These are phyloP conservation scores for Barnettozyma californica DNA, from an alignment of 805 yeast genomes.

Conservation along the genomic window DNA sequence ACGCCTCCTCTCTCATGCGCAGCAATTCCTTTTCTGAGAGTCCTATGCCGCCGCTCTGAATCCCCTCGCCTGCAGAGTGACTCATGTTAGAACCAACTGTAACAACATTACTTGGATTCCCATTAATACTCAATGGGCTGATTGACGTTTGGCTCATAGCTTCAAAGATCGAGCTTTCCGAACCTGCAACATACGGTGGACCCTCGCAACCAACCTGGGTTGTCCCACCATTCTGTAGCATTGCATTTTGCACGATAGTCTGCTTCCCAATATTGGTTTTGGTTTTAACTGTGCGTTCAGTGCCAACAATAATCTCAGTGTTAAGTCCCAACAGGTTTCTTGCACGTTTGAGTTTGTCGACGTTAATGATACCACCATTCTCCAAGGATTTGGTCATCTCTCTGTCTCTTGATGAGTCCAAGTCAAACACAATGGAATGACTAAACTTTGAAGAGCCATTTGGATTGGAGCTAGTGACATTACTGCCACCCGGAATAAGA, in stretches of 20 bases:
- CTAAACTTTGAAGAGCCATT: slow-evolving; percentile 15
- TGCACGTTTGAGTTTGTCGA: slow-evolving; percentile 70
- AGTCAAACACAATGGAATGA: slow-evolving; percentile 21
- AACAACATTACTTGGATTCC: background rate
- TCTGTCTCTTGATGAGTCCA: slow-evolving; percentile 21
- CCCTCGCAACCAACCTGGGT: background rate
- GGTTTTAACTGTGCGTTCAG: slow-evolving; percentile 41
- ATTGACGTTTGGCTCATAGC: slow-evolving; percentile 20
- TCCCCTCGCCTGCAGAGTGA: slow-evolving; percentile 10
- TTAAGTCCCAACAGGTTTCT: slow-evolving; percentile 78
- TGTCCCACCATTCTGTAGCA: background rate
- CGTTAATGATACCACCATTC: slow-evolving; percentile 52
- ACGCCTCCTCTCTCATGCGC: slow-evolving; percentile 47
- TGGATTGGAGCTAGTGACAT: slow-evolving; percentile 24
- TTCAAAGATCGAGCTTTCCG: slow-evolving; percentile 9
- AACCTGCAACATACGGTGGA: background rate
- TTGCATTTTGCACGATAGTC: slow-evolving; percentile 9
- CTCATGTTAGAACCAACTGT: background rate
- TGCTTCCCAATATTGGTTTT: slow-evolving; percentile 11
- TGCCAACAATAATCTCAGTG: slow-evolving; percentile 76
- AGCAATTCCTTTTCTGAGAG: slow-evolving; percentile 55
- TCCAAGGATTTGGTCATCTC: slow-evolving; percentile 18
- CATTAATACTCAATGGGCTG: slow-evolving; percentile 22
- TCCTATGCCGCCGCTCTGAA: slow-evolving; percentile 1
- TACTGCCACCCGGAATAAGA: slow-evolving; percentile 21